A percentile compares a stretch with the other conserved stretches of the same genome.
Evolutionary conservation across 108 stramenopile genomes (phyloP).

Genomic region (Cyclotella baltica): DNA sequence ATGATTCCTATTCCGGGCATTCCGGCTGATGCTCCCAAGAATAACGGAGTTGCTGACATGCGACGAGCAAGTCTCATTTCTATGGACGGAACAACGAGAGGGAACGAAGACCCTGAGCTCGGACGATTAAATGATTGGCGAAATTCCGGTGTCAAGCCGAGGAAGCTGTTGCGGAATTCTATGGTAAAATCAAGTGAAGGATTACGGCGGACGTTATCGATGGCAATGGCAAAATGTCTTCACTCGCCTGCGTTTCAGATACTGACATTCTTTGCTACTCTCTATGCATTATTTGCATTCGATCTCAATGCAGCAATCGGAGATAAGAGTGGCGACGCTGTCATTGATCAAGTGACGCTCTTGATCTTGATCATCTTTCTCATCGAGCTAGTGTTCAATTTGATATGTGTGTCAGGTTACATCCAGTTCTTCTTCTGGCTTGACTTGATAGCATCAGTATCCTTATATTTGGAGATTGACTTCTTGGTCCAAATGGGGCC

Average conservation of each 20-base stretch:
- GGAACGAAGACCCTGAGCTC: slow-evolving; percentile 39
- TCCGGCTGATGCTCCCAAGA: slow-evolving; percentile 47
- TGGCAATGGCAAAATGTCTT: slow-evolving; percentile 20
- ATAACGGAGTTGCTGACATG: slow-evolving; percentile 12
- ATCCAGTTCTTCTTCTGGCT: slow-evolving; percentile 62
- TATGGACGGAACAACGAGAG: slow-evolving; percentile 1
- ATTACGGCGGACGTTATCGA: slow-evolving; percentile 5
- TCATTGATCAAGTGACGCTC: slow-evolving; percentile 36
- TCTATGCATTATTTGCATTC: slow-evolving; percentile 56
- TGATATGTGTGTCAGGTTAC: slow-evolving; percentile 48
- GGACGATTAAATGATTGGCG: slow-evolving; percentile 11
- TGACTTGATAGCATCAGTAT: slow-evolving; percentile 47
- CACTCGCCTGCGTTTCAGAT: slow-evolving; percentile 46
- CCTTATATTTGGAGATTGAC: slow-evolving; percentile 49
- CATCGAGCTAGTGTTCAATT: slow-evolving; percentile 46
- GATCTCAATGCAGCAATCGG: slow-evolving; percentile 53
- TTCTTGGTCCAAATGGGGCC: slow-evolving; percentile 26
- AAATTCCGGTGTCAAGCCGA: not conserved
- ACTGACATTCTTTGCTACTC: slow-evolving; percentile 47
- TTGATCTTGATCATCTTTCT: slow-evolving; percentile 44
- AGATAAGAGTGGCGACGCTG: slow-evolving; percentile 29
- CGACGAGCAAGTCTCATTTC: slow-evolving; percentile 49
- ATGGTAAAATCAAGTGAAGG: slow-evolving; percentile 26
- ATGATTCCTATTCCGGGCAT: slow-evolving; percentile 50
- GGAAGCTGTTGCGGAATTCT: slow-evolving; percentile 7